These are phyloP conservation scores for Podila horticola DNA, from an alignment of 192 early-diverging fungal species.

Conservation along the genomic window DNA sequence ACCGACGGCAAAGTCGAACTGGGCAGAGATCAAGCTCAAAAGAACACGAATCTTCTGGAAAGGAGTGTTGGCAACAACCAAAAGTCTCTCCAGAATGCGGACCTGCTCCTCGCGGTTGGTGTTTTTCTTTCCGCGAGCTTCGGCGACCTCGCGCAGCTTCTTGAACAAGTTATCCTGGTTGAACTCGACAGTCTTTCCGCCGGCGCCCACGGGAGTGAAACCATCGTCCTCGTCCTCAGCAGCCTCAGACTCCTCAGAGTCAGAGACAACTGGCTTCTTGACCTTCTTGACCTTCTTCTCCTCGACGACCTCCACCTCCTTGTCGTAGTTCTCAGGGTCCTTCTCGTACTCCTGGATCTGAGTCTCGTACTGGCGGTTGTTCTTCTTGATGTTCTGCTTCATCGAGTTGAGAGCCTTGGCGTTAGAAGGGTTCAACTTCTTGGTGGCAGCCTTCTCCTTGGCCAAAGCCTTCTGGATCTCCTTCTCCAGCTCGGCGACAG, in stretches of 20 bases:
- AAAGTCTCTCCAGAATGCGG: slow-evolving; percentile 70
- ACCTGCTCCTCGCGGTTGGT: slow-evolving; percentile 88
- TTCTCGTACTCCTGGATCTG: slow-evolving; percentile 76
- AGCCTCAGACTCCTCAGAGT: slow-evolving; percentile 61
- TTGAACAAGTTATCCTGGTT: slow-evolving; percentile 85
- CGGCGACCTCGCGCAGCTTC: slow-evolving; percentile 79
- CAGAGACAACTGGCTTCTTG: slow-evolving; percentile 55
- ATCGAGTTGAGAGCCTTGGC: slow-evolving; percentile 88
- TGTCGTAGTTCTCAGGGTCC: slow-evolving; percentile 43
- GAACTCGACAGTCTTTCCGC: slow-evolving; percentile 70
- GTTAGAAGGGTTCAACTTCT: slow-evolving; percentile 87
- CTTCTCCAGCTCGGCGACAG: slow-evolving; percentile 83
- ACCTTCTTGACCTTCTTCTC: slow-evolving; percentile 23
- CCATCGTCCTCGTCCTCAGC: slow-evolving; percentile 66
- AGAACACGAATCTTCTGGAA: slow-evolving; percentile 88
- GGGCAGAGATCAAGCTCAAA: slow-evolving; percentile 86
- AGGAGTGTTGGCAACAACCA: slow-evolving; percentile 69
- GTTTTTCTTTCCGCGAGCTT: slow-evolving; percentile 94
- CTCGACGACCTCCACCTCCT: slow-evolving; percentile 20
- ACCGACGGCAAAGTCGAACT: slow-evolving; percentile 84
- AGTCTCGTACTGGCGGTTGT: slow-evolving; percentile 77
- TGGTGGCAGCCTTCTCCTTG: slow-evolving; percentile 76
- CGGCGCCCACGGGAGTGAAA: slow-evolving; percentile 76
- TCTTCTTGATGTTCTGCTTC: slow-evolving; percentile 94
- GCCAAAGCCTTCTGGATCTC: slow-evolving; percentile 66